Conservation (phyloP, 2,329 filamentous ascomycete species). For the Pestalotiopsis sp. region DNA sequence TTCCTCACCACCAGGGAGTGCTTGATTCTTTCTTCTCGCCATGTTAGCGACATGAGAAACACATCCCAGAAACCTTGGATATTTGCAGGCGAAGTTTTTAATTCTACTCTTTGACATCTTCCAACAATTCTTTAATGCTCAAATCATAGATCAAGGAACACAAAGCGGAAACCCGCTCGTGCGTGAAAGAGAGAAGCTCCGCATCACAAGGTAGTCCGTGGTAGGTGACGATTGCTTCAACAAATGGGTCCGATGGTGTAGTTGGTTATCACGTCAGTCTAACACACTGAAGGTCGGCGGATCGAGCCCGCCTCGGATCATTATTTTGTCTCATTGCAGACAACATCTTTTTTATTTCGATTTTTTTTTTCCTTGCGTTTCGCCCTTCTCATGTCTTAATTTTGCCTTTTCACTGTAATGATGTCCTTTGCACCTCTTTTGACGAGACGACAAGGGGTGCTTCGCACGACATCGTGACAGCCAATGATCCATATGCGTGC, state of each 20-base stretch:
- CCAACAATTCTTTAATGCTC: too few relatives aligned
- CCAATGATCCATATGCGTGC: too few relatives aligned
- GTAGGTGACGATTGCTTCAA: neutral
- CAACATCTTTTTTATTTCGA: neutral
- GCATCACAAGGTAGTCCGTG: neutral
- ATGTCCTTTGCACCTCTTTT: neutral
- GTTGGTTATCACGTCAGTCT: constrained; percentile 13
- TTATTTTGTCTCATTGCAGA: neutral
- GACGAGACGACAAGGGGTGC: neutral
- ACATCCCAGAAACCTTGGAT: too few relatives aligned
- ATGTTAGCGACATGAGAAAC: too few relatives aligned
- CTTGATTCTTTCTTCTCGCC: too few relatives aligned
- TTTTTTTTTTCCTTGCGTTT: neutral
- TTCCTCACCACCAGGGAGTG: too few relatives aligned
- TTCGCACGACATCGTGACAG: too few relatives aligned
- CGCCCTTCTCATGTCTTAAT: neutral
- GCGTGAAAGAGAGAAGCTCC: neutral
- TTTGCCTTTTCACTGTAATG: neutral
- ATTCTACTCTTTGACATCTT: too few relatives aligned
- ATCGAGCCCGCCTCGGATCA: constrained; percentile 13
- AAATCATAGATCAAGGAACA: neutral
- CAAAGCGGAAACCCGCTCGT: neutral
- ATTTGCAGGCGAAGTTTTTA: too few relatives aligned
- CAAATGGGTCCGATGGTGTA: constrained; percentile 9
- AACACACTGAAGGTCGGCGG: constrained; percentile 13